Percentiles rank a stretch among this genome's conserved stretches.
phyloP scores from a whole-genome alignment of 164 flowering plant genomes.

The Echeveria elegans region DNA sequence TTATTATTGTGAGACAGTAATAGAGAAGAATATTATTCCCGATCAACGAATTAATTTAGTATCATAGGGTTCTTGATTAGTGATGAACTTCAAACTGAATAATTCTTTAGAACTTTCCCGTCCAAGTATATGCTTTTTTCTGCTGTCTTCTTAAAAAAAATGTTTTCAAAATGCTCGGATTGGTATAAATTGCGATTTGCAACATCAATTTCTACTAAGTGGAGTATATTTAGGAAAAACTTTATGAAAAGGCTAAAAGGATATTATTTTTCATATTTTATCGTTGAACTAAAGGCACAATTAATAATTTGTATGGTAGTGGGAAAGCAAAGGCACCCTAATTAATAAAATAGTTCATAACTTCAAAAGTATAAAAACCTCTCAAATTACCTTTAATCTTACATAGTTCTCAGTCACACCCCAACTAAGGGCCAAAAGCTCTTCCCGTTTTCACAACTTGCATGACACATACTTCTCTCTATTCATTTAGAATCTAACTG shows the following conservation, averaged over 20 bases:
- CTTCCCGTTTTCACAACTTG: slow-evolving; percentile 7
- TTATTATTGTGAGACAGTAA: not conserved
- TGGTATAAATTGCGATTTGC: not conserved
- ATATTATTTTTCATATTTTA: too few relatives aligned
- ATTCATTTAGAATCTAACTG: slow-evolving; percentile 4
- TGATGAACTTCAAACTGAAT: not conserved
- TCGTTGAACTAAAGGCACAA: not conserved
- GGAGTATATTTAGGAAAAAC: not conserved
- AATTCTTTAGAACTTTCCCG: not conserved
- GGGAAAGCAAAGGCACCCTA: not conserved
- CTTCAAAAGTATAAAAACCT: not conserved
- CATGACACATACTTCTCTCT: not conserved
- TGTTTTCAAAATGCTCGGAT: not conserved
- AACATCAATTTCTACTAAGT: not conserved
- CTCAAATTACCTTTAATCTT: not conserved
- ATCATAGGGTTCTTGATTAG: not conserved
- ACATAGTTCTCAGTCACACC: slow-evolving; percentile 1
- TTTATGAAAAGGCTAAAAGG: not conserved
- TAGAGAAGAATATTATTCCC: too few relatives aligned
- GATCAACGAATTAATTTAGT: not conserved
- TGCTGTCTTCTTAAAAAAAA: not conserved
- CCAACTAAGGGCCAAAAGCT: slow-evolving; percentile 20
- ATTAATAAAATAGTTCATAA: not conserved
- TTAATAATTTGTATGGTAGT: not conserved
- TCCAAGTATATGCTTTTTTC: too few relatives aligned